Evolutionary conservation across 768 basidiomycete genomes (phyloP), one percentile per base, ranked within the genome.

Genomic region (Imleria badia): DNA sequence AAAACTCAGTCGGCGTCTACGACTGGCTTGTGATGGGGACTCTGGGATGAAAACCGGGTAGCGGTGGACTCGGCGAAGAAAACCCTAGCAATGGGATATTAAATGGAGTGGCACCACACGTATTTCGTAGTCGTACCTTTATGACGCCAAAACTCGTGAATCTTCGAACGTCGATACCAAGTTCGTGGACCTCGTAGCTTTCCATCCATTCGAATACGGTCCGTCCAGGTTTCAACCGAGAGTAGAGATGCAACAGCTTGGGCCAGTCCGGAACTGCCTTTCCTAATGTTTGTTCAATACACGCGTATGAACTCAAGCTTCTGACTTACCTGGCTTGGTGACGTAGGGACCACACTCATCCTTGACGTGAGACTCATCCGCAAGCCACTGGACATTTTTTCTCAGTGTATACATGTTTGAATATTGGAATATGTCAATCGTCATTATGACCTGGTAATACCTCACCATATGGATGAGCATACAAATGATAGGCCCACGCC

Each of bases 121-220:
- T 45, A 38, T 20, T 46, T 30, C 45, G 14, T 41, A 40, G 12
- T n/a, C 60, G 15, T 67, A 85, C 90, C 74, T 99, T 99, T 74
- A 99, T 96, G 22, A 98, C 91, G 6, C 97, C 97, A 65, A 98
- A 99, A 56, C 90, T 94, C 17, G 93, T 85, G 70, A 99, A 97
- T n/a, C 97, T 83, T 10, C 96, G 83, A 9, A 91, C 81, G 67
- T 99, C 97, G 48, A 98, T 87, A 3, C 91, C 92, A 20, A 86
- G 70, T 7, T 76, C 73, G 45, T 86, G 80, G 17, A 94, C 82
- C 20, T 85, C 76, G 62, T 93, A 78, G 39, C 76, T 76, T 61
- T 91, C 83, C 78, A 94, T 91, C 96, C 97, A 99, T 41, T 91
- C 85, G 26, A 82, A 80, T 6, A 98, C 78, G 0, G 91, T 91